Evolutionary conservation across 345 rosid species (phyloP), one percentile per base, ranked within the genome.

Genomic region (Draba incana): DNA sequence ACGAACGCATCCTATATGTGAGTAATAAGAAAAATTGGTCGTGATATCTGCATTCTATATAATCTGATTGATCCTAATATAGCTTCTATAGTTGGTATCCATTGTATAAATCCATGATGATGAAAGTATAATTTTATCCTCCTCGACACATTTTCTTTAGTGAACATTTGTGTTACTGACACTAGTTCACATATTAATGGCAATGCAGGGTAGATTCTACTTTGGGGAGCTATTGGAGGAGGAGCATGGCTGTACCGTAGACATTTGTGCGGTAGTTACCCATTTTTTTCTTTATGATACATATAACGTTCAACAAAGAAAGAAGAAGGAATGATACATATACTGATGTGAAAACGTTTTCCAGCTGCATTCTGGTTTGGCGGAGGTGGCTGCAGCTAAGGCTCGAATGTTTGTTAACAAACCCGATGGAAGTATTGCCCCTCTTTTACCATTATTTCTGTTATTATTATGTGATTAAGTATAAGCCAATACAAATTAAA

Each of bases 301-400:
- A 54, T 69, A 33, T 53, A 56, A 25, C 31, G 59, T 60, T 33
- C 61, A 44, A n/a, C 15, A 20, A 42, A 14, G 13, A 71, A 35
- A 58, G 56, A 64, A 14, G 41, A 46, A 58, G 7, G 23, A 60
- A 5, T 7, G 38, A 51, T 64, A 62, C 57, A 68, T 48, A 28
- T 57, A 65, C 57, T 58, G 55, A 42, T 42, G 57, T 71, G 69
- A 58, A 37, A 61, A 70, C 23, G 59, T 51, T 79, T 85, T 20
- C 56, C 92, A 89, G 98, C 57, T 87, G 81, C 98, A 92, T 85
- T 81, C 89, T 71, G 92, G 97, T 61, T 71, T 92, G 76, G 98
- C 95, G 25, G 98, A 92, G 81, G 92, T 92, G 55, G 98, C 98
- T 72, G 95, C 96, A 69, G 98, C 96, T 53, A 89, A 92, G 87